Evolutionary conservation across 1,284 basidiomycete species (phyloP), one percentile per base, ranked within the genome.

Genomic region (Ganoderma boninense): DNA sequence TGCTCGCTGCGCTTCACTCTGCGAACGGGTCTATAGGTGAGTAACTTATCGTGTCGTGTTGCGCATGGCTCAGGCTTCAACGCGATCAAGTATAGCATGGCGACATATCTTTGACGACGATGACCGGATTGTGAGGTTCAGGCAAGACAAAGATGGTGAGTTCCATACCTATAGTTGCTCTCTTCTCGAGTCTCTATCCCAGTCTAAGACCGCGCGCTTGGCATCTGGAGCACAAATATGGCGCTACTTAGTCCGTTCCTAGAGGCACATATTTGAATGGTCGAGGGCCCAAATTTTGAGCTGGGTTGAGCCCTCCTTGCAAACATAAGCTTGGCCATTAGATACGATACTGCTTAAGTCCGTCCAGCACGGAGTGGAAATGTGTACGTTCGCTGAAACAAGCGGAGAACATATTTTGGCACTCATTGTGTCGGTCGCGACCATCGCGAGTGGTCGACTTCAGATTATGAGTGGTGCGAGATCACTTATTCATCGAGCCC

Each of bases 1-100:
- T 96, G 0, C 80, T 98, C 18, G 95, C 92, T 4, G 94, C 91
- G 0, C 74, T 98, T 69, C 88, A 94, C 77, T 88, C 90, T 1
- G 84, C 86, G 18, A 87, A 92, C 76, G 96, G 96, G 0, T 87
- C 85, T 66, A 82, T 97, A 77, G 89, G 95, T 96, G 78, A 73
- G 91, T 84, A 38, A 38, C 23, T 42, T 14, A 59, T 64, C 29
- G 66, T 18, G 14, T 61, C 62, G 57, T 11, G 61, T 23, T 66
- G 0, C 65, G 44, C 44, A 16, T 38, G 52, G 56, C 65, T 40
- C 26, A 64, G 23, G 71, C 54, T 67, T 43, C 59, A 71, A 70
- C 62, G 62, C 69, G 60, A 62, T 62, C 68, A 77, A 76, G 68
- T 56, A 49, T 75, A 95, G 95, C 87, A 29, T 98, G 97, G 97